Evolutionary conservation across 208 protist species (phyloP).

Genomic region (Herpetomonas muscarum): DNA sequence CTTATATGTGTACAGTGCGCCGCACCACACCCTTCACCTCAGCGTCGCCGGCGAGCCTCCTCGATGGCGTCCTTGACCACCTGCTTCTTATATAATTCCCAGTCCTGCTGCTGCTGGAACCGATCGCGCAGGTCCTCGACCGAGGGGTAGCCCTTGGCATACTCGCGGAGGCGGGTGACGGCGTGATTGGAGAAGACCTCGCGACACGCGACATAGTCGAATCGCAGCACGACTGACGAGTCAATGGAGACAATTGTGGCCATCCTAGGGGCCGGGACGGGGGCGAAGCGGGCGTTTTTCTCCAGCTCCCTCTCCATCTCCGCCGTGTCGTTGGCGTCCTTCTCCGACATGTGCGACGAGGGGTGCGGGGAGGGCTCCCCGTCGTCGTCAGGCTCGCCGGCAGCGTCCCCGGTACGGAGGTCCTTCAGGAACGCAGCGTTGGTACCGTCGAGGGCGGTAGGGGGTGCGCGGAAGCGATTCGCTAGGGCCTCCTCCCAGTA

Average conservation of each 20-base stretch:
- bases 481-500: slow-evolving; percentile 56
- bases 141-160: slow-evolving; percentile 26
- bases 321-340: background rate
- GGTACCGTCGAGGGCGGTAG: background rate
- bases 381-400: too few relatives aligned
- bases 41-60: slow-evolving; percentile 3
- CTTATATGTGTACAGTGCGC: too few relatives aligned
- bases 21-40: slow-evolving; percentile 2
- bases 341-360: too few relatives aligned
- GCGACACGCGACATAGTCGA: background rate
- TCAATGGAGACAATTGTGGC: background rate
- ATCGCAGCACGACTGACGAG: background rate
- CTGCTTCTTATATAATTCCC: slow-evolving; percentile 31
- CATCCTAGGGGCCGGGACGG: background rate
- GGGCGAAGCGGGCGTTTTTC: background rate
- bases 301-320: background rate
- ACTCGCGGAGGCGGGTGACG: slow-evolving; percentile 19
- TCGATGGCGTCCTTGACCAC: slow-evolving; percentile 28
- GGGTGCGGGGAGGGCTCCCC: too few relatives aligned
- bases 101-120: slow-evolving; percentile 43
- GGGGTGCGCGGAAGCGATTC: background rate
- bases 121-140: slow-evolving; percentile 25
- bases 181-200: background rate
- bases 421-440: background rate
- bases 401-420: background rate